phyloP scores from a whole-genome alignment of 371 early-diverging fungal genomes.

The Apophysomyces trapeziformis region DNA sequence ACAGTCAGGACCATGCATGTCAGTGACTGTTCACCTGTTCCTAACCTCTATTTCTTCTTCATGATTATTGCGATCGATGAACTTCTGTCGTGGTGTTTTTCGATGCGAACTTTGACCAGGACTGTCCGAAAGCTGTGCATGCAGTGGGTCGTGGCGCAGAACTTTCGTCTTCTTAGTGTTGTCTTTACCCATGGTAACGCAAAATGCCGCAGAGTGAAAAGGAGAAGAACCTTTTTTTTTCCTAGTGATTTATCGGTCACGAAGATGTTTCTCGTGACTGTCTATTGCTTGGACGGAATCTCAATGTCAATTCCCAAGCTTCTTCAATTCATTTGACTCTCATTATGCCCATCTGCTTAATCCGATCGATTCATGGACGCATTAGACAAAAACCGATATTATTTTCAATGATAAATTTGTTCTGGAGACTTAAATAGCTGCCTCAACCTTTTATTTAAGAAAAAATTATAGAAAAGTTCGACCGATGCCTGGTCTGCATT shows the following conservation, averaged over 20 bases:
- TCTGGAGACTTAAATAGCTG: too few species aligned
- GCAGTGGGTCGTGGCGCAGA: slow-evolving; percentile 79
- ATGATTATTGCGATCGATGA: slow-evolving; percentile 61
- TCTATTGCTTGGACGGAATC: too few species aligned
- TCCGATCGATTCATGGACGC: too few species aligned
- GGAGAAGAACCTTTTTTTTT: slow-evolving; percentile 5
- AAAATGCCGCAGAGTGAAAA: neutral
- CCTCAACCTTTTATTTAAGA: too few species aligned
- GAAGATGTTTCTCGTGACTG: too few species aligned
- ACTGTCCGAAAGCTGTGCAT: slow-evolving; percentile 71
- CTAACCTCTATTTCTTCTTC: slow-evolving; percentile 50
- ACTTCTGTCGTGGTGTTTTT: slow-evolving; percentile 64
- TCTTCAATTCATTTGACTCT: too few species aligned
- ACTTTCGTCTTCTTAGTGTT: slow-evolving; percentile 25
- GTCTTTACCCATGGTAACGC: slow-evolving; percentile 43
- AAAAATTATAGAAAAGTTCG: too few species aligned
- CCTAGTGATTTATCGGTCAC: neutral
- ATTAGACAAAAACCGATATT: too few species aligned
- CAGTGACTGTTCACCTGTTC: neutral
- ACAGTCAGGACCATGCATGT: slow-evolving; percentile 11
- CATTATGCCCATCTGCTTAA: too few species aligned
- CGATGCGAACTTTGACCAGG: slow-evolving; percentile 47
- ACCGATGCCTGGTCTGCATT: neutral
- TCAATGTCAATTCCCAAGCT: too few species aligned
- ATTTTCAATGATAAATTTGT: too few species aligned